These are phyloP conservation scores for Diaporthe aspalathi DNA, from an alignment of 2,329 filamentous ascomycete species.

Conservation along the genomic window DNA sequence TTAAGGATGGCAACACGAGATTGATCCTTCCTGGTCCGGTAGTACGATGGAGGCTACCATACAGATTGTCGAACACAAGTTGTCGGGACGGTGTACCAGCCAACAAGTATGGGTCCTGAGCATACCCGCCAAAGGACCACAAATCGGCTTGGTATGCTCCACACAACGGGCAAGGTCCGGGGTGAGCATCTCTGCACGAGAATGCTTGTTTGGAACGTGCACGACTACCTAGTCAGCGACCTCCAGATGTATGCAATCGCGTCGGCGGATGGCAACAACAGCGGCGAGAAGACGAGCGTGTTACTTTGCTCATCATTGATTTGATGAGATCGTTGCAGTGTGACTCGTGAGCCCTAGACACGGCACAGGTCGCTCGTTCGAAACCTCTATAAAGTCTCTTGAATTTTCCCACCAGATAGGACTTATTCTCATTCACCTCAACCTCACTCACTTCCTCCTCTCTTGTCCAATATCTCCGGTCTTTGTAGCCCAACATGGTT, in stretches of 20 bases:
- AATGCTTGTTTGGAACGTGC: not conserved
- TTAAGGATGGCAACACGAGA: not conserved
- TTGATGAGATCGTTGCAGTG: not conserved
- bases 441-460: not conserved
- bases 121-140: not conserved
- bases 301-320: not conserved
- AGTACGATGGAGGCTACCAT: not conserved
- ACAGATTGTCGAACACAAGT: not conserved
- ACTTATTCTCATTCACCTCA: not conserved
- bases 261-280: not conserved
- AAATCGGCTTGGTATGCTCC: not conserved
- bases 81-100: not conserved
- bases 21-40: not conserved
- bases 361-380: not conserved
- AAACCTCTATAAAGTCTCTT: not conserved
- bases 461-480: not conserved
- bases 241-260: not conserved
- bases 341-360: not conserved
- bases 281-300: not conserved
- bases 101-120: not conserved
- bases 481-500: not conserved
- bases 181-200: not conserved
- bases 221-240: not conserved
- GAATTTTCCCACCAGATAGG: not conserved
- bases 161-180: constrained; percentile 6